Conservation (phyloP, 1,284 basidiomycete species). For the Meripilus lineatus region DNA sequence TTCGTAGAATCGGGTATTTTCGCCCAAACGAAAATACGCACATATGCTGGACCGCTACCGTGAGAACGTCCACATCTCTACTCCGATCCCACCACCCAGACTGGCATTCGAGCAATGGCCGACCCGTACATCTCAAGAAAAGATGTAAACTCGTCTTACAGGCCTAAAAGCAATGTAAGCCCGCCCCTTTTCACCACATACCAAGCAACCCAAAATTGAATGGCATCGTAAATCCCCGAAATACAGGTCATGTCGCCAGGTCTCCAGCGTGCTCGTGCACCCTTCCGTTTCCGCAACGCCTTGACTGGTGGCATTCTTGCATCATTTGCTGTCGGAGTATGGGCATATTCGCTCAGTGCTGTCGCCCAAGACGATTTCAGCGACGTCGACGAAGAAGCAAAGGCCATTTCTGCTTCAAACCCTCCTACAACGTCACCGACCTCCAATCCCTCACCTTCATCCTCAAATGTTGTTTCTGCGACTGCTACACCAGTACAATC, state of each 20-base stretch:
- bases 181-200: background rate
- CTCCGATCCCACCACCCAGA: background rate
- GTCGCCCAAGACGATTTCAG: constrained; percentile 93
- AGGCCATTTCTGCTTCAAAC: constrained; percentile 36
- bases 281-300: constrained; percentile 77
- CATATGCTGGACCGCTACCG: too few species aligned
- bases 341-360: constrained; percentile 89
- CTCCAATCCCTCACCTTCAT: constrained; percentile 9
- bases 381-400: constrained; percentile 75
- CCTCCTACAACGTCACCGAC: background rate
- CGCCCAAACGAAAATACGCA: too few species aligned
- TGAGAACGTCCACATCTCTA: too few species aligned
- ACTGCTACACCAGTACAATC: too few species aligned
- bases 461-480: too few species aligned
- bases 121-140: constrained; percentile 33
- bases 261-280: constrained; percentile 81
- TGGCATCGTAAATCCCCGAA: background rate
- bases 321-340: constrained; percentile 80
- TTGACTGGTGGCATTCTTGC: constrained; percentile 73
- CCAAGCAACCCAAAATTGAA: background rate
- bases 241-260: constrained; percentile 78
- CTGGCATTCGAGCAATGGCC: constrained; percentile 18
- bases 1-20: too few species aligned
- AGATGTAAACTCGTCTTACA: constrained; percentile 32
- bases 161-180: constrained; percentile 36